phyloP scores from a whole-genome alignment of 768 basidiomycete genomes.

The Zangia roseola region DNA sequence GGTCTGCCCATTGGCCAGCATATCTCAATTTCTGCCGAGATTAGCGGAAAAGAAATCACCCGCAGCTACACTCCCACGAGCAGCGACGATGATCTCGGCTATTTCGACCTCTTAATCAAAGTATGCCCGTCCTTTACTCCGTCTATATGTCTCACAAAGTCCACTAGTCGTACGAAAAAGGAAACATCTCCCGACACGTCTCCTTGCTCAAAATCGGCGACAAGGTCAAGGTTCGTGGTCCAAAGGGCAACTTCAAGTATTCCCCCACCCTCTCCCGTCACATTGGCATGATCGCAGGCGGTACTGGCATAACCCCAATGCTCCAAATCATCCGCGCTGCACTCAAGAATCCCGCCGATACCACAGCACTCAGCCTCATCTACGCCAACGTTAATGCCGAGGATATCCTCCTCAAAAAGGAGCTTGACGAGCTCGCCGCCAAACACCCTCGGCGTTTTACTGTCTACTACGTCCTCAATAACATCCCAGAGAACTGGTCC shows the following conservation, averaged over 20 bases:
- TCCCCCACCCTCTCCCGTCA: conserved; percentile 65
- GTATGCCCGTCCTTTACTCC: conserved; percentile 36
- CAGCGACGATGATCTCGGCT: conserved; percentile 87
- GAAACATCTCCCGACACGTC: conserved; percentile 92
- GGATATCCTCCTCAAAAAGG: conserved; percentile 88
- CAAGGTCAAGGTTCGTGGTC: conserved; percentile 88
- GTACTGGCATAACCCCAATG: conserved; percentile 99
- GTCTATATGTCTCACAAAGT: neutral
- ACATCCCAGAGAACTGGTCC: conserved; percentile 82
- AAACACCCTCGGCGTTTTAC: conserved; percentile 68
- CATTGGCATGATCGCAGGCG: conserved; percentile 97
- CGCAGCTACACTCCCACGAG: conserved; percentile 96
- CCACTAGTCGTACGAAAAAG: conserved; percentile 87
- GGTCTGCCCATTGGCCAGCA: conserved; percentile 97
- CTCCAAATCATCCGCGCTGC: conserved; percentile 96
- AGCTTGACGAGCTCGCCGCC: conserved; percentile 77
- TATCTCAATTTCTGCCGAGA: conserved; percentile 87
- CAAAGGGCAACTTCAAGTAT: conserved; percentile 94
- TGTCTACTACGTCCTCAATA: conserved; percentile 92
- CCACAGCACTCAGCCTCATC: conserved; percentile 80
- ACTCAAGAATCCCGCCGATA: conserved; percentile 85
- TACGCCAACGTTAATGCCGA: conserved; percentile 95
- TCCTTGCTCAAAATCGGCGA: conserved; percentile 83
- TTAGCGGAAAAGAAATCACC: conserved; percentile 85
- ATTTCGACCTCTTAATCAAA: conserved; percentile 98